Conservation (phyloP, 345 rosid genomes). For the Citrus medica region DNA sequence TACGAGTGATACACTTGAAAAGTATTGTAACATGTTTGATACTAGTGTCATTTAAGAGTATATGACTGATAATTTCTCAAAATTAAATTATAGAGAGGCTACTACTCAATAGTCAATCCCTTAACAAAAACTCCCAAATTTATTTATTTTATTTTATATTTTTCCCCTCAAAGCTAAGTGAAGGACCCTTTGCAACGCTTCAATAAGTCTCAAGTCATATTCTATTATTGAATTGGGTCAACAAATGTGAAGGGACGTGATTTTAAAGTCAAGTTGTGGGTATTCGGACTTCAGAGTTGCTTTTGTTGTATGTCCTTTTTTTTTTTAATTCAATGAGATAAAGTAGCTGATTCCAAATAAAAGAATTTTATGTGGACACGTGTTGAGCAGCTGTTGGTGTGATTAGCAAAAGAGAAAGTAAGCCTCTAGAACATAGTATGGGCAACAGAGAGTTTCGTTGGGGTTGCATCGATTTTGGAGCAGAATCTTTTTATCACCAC, state of each 20-base stretch:
- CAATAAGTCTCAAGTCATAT: background rate
- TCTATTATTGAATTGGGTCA: background rate
- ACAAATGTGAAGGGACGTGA: background rate
- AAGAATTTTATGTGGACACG: background rate
- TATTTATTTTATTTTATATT: too few species aligned
- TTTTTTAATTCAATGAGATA: too few species aligned
- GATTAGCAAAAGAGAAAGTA: background rate
- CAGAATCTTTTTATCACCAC: conserved; percentile 9
- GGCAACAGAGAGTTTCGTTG: conserved; percentile 18
- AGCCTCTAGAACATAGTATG: background rate
- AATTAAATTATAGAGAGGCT: too few species aligned
- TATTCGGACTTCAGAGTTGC: background rate
- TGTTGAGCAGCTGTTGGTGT: background rate
- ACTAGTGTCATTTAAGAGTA: too few species aligned
- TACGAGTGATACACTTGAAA: too few species aligned
- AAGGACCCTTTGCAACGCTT: background rate
- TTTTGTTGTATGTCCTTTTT: background rate
- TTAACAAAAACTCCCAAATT: background rate
- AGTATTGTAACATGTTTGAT: too few species aligned
- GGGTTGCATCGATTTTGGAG: conserved; percentile 5
- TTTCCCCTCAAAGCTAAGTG: background rate
- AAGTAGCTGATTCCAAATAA: background rate
- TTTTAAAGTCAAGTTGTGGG: background rate
- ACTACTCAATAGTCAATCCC: background rate
- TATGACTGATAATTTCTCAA: too few species aligned